phyloP scores from a whole-genome alignment of 2,329 filamentous ascomycete species.

The Neofusicoccum umdonicola region DNA sequence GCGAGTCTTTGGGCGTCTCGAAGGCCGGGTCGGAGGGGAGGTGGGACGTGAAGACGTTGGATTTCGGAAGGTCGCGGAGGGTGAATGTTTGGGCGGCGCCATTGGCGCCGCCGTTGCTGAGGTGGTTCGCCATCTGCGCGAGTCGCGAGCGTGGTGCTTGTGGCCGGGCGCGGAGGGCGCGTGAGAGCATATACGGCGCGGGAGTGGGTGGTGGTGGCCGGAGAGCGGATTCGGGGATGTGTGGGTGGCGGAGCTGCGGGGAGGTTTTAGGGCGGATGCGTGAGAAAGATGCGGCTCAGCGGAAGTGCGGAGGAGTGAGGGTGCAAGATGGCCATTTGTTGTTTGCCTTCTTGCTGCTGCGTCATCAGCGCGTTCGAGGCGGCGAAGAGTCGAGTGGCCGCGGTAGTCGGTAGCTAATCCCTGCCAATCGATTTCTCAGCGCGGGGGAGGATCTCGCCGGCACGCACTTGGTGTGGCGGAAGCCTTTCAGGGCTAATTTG shows the following conservation, averaged over 20 bases:
- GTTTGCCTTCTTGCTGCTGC: not conserved
- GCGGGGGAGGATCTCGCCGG: not conserved
- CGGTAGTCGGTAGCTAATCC: not conserved
- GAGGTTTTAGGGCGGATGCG: not conserved
- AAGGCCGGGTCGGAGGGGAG: slow-evolving; percentile 76
- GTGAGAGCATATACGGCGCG: slow-evolving; percentile 22
- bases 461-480: not conserved
- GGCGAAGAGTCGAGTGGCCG: not conserved
- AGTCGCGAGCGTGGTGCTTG: slow-evolving; percentile 31
- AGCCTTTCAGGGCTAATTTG: not conserved
- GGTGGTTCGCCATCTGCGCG: slow-evolving; percentile 45
- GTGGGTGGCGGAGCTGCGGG: not conserved
- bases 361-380: slow-evolving; percentile 11
- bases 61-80: slow-evolving; percentile 59
- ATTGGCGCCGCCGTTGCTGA: slow-evolving; percentile 26
- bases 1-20: slow-evolving; percentile 76
- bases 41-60: slow-evolving; percentile 62
- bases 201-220: not conserved
- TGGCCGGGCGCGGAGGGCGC: slow-evolving; percentile 16
- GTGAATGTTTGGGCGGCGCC: slow-evolving; percentile 28
- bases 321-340: not conserved
- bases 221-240: not conserved
- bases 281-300: not conserved
- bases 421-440: not conserved
- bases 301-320: not conserved